Base-by-base conservation (phyloP, 345 rosid species). In the Alliaria petiolata region DNA sequence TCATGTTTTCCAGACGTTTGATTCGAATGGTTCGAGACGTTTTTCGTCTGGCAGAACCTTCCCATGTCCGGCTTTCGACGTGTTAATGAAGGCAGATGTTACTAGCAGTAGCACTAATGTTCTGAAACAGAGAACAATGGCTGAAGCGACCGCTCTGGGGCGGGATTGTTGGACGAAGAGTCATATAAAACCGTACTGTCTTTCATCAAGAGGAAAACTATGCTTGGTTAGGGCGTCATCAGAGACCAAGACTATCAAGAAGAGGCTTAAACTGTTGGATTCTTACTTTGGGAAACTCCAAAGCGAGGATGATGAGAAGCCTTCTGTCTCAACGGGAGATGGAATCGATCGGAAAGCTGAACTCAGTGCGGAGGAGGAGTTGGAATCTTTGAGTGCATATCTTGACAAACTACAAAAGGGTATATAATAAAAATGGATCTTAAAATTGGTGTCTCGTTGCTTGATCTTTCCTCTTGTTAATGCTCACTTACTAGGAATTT, bases 281-380 rank as follows among this genome's bases (percentile, higher is more conserved):
- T 83, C 93, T 46, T 93, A 93, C 83, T 87, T 90, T 33, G 78
- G 80, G 51, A 89, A 90, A 67, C 80, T 85, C 45, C 69, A 68
- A 25, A 62, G 56, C 13, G 77, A 65, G 30, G 62, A 78, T 72
- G 71, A 78, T 70, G 71, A 75, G 34, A 26, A 76, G 53, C 61
- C 54, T 19, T 54, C 14, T 77, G 39, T 26, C 17, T 30, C 44
- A 51, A 26, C 1, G 0, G 35, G 43, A 34, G 58, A 44, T 39
- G 54, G 4, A 51, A 69, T 19, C 9, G 31, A 68, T 20, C 49
- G 8, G 54, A 69, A 67, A 43, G 59, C 47, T 44, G 62, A 71
- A 61, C 38, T 80, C 47, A 60, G 30, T 49, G 58, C 81, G 3
- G 69, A 71, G 72, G 70, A 67, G 38, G 84, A 78, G 67, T 75